Evolutionary conservation across 2,329 filamentous ascomycete genomes (phyloP).

Genomic region (Tolypocladium ophioglossoides): DNA sequence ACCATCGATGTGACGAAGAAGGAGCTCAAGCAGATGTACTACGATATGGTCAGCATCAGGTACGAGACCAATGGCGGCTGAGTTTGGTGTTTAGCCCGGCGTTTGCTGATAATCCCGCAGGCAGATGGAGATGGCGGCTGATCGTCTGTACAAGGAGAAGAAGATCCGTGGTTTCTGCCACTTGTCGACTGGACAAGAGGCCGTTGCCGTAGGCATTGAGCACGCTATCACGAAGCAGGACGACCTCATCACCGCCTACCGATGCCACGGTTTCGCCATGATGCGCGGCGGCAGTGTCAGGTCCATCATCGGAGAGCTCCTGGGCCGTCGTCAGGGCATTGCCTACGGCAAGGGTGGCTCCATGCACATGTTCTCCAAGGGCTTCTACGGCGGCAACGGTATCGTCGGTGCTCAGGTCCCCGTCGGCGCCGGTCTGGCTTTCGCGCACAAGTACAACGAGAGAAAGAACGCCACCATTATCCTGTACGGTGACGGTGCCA

Average conservation of each 20-base stretch:
- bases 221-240: slow-evolving; percentile 86
- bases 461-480: slow-evolving; percentile 80
- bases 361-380: slow-evolving; percentile 99
- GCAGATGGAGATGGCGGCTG: slow-evolving; percentile 99
- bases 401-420: slow-evolving; percentile 98
- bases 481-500: slow-evolving; percentile 94
- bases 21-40: slow-evolving; percentile 98
- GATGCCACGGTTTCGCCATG: slow-evolving; percentile 95
- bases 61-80: slow-evolving; percentile 34
- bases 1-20: slow-evolving; percentile 91
- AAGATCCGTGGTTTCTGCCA: slow-evolving; percentile 99
- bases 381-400: slow-evolving; percentile 98
- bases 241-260: slow-evolving; percentile 95
- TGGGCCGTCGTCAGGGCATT: slow-evolving; percentile 92
- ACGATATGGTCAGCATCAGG: slow-evolving; percentile 91
- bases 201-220: slow-evolving; percentile 93
- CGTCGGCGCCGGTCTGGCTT: slow-evolving; percentile 90
- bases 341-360: slow-evolving; percentile 98
- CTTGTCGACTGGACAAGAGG: slow-evolving; percentile 94
- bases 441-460: slow-evolving; percentile 89
- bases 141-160: slow-evolving; percentile 99
- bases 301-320: slow-evolving; percentile 90
- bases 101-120: slow-evolving; percentile 37
- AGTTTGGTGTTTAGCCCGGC: no score
- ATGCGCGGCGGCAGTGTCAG: slow-evolving; percentile 90